Percentiles rank a stretch among this genome's conserved stretches.
phyloP scores from a whole-genome alignment of 208 protist genomes.

The Crithidia brevicula region DNA sequence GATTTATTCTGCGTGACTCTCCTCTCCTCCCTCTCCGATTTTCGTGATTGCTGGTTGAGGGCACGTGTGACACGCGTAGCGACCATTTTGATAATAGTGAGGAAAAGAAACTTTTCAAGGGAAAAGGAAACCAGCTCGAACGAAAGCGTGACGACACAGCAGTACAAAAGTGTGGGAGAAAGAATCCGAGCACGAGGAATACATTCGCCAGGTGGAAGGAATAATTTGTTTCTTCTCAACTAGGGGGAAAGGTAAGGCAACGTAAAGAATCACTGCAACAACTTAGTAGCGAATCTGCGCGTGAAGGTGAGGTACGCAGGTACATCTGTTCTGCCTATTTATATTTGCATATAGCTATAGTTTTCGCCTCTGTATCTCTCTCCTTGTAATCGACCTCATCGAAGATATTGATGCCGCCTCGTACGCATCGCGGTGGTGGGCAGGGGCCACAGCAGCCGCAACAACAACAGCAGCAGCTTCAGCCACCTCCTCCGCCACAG shows the following conservation, averaged over 20 bases:
- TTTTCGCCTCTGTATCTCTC: background rate
- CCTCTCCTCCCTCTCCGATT: constrained; percentile 7
- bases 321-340: too few species aligned
- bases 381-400: background rate
- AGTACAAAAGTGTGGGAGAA: too few species aligned
- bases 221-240: too few species aligned
- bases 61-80: constrained; percentile 6
- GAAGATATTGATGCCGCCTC: constrained; percentile 28
- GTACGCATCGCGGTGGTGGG: constrained; percentile 39
- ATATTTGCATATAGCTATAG: too few species aligned
- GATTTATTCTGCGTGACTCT: constrained; percentile 1
- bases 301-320: too few species aligned
- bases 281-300: too few species aligned
- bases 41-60: constrained; percentile 14
- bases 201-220: too few species aligned
- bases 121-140: background rate
- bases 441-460: constrained; percentile 28
- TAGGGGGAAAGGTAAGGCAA: background rate
- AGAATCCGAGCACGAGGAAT: background rate
- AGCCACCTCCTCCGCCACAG: constrained; percentile 14
- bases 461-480: constrained; percentile 23
- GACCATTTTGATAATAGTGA: background rate
- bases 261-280: too few species aligned
- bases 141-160: background rate
- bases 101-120: background rate